Percentiles rank a stretch among this genome's conserved stretches.
Conservation (phyloP, 495 filamentous ascomycete genomes). For the Staphylotrichum tortipilum region DNA sequence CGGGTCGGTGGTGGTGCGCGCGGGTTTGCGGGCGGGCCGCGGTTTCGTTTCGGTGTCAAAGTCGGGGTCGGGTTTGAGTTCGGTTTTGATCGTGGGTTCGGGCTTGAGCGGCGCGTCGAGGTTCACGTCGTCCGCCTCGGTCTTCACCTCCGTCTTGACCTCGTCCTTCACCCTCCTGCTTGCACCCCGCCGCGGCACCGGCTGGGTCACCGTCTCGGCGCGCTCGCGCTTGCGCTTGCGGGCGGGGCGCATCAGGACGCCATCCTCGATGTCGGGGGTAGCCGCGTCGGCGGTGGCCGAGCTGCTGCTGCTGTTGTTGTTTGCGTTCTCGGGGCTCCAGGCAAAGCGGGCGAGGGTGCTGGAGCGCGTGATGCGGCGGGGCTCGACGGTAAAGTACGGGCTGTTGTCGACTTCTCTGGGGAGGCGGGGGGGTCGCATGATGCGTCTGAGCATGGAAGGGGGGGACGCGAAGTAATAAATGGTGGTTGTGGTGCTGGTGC, state of each 20-base stretch:
- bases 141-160: constrained; percentile 10
- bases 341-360: constrained; percentile 34
- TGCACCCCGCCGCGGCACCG: background rate
- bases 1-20: constrained; percentile 51
- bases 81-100: too few relatives aligned
- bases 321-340: constrained; percentile 21
- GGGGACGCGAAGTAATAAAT: too few relatives aligned
- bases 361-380: constrained; percentile 40
- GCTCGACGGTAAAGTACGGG: too few relatives aligned
- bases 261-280: constrained; percentile 65
- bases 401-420: constrained; percentile 40
- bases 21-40: constrained; percentile 47
- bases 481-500: too few relatives aligned
- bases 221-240: constrained; percentile 45
- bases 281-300: too few relatives aligned
- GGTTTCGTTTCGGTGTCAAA: constrained; percentile 15
- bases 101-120: too few relatives aligned
- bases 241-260: constrained; percentile 32
- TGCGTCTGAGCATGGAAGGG: constrained; percentile 2
- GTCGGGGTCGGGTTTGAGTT: constrained; percentile 5
- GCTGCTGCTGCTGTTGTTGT: constrained; percentile 21
- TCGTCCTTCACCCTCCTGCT: background rate
- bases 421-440: constrained; percentile 56
- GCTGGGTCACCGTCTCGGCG: constrained; percentile 20
- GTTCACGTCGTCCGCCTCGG: too few relatives aligned